Conservation (phyloP, 2,329 filamentous ascomycete genomes). For the Neophaeococcomyces aloes region DNA sequence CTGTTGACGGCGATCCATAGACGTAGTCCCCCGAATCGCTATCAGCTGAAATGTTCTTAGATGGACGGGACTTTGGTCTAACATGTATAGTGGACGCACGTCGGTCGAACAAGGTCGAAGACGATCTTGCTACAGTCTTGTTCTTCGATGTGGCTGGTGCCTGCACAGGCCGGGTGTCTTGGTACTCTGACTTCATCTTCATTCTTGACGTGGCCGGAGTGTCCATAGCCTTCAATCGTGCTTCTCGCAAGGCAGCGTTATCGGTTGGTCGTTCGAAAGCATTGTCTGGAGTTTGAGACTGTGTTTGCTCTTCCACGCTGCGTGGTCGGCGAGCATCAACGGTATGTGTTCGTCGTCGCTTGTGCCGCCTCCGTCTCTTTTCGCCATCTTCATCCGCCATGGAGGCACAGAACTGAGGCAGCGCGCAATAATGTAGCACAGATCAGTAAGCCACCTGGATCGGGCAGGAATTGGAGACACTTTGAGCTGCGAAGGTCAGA, state of each 20-base stretch:
- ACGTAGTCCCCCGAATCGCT: constrained; percentile 9
- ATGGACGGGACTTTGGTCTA: constrained; percentile 10
- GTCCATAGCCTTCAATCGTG: constrained; percentile 19
- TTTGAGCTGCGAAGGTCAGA: too few relatives aligned
- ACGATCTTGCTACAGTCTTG: constrained; percentile 7
- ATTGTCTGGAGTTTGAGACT: background rate
- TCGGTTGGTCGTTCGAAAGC: constrained; percentile 13
- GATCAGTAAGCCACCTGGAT: too few relatives aligned
- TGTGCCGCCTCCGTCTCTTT: too few relatives aligned
- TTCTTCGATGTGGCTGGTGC: constrained; percentile 4
- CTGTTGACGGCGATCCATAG: constrained; percentile 2
- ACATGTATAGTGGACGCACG: constrained; percentile 3
- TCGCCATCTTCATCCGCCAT: too few relatives aligned
- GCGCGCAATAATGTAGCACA: too few relatives aligned
- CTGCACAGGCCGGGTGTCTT: constrained; percentile 6
- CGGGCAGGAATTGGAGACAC: too few relatives aligned
- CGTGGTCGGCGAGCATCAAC: background rate
- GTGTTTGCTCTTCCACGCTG: background rate
- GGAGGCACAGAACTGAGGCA: too few relatives aligned
- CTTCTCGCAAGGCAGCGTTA: constrained; percentile 18
- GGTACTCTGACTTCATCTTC: constrained; percentile 22
- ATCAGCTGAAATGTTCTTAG: constrained; percentile 5
- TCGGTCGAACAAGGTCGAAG: background rate
- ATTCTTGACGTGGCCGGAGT: constrained; percentile 16
- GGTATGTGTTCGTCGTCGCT: too few relatives aligned